These are phyloP conservation scores for Venturia oleaginea DNA, from an alignment of 2,329 filamentous ascomycete species.

Conservation along the genomic window DNA sequence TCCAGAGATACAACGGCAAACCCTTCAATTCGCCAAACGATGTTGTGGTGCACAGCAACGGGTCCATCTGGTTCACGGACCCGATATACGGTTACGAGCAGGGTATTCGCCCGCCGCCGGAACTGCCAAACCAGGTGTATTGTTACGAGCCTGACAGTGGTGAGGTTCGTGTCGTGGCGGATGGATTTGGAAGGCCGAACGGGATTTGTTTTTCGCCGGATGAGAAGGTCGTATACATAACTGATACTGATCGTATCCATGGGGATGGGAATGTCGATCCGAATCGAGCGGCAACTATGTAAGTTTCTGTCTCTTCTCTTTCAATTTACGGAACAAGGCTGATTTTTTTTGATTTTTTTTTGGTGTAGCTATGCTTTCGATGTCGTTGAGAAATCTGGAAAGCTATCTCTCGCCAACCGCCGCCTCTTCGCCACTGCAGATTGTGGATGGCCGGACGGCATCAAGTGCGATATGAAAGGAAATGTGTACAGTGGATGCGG, in stretches of 20 bases:
- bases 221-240: conserved; percentile 36
- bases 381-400: conserved; percentile 14
- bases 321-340: background rate
- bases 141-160: conserved; percentile 35
- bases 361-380: conserved; percentile 20
- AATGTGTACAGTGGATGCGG: conserved; percentile 45
- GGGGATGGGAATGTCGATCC: background rate
- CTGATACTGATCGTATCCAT: conserved; percentile 28
- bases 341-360: background rate
- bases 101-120: conserved; percentile 23
- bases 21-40: conserved; percentile 15
- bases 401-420: conserved; percentile 18
- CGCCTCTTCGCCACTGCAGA: conserved; percentile 21
- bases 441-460: conserved; percentile 19
- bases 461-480: conserved; percentile 31
- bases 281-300: background rate
- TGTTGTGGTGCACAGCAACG: conserved; percentile 18
- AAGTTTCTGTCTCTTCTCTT: background rate
- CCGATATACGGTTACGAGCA: conserved; percentile 28
- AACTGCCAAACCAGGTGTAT: conserved; percentile 31
- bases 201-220: conserved; percentile 38
- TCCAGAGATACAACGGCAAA: conserved; percentile 12
- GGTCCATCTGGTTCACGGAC: conserved; percentile 44
- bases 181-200: conserved; percentile 35
- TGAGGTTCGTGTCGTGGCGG: conserved; percentile 32